Base-by-base conservation (phyloP, 306 rosid genomes). In the barrel medic (Medicago truncatula) region DNA sequence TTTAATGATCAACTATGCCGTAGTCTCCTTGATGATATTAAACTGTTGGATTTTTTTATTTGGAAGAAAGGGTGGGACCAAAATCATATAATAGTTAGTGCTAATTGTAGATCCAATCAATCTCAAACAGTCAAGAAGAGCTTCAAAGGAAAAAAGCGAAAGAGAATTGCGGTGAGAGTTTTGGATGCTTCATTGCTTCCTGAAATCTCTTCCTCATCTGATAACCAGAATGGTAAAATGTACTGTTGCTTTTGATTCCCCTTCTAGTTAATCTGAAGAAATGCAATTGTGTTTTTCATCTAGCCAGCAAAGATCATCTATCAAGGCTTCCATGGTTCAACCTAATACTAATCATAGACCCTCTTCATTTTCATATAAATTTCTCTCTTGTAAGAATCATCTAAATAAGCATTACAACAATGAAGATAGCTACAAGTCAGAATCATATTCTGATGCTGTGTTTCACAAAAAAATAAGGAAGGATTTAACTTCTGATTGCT, bases 21-120 rank as follows among this genome's bases (percentile, higher is more conserved):
- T 57, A 81, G 80, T 73, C 88, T 86, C 31, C 89, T 90, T 70
- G 89, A 86, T 60, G 90, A 87, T 64, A 89, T 83, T 77, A 86
- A 88, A 74, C 83, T 84, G 52, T 71, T 88, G 54, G 83, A 88
- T 82, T 86, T 89, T 62, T 83, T 83, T 53, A 81, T 87, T 76
- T 84, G 96, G 89, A 83, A 79, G 83, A 84, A 83, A 60, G 71
- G 85, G 57, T 58, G 9, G 72, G 80, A 79, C 76, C 85, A 79
- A 78, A 77, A 64, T 67, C 78, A 78, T 36, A 21, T 17, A 38
- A 53, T 77, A 69, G 75, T 56, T 50, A 18, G 82, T 63, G 46
- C 70, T 78, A 41, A 74, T 56, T 70, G 73, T 56, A 71, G 74
- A 47, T 60, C 81, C 28, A 62, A 25, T 49, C 76, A 67, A 76